These are phyloP conservation scores for Cynanchum wilfordii DNA, from an alignment of 257 asterid genomes.

Conservation along the genomic window DNA sequence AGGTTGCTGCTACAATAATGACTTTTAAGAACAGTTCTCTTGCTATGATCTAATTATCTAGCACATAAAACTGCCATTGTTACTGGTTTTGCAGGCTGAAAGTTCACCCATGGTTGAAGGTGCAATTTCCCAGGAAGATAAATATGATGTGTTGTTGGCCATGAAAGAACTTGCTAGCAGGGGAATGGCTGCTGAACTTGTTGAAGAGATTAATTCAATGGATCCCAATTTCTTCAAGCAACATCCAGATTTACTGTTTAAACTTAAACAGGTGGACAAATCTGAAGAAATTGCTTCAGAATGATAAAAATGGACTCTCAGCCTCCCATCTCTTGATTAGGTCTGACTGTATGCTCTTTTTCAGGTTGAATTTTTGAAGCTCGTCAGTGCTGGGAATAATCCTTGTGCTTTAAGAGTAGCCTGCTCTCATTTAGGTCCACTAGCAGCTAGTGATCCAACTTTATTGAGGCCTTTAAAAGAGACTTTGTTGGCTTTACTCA, in stretches of 20 bases:
- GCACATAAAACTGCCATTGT: background rate
- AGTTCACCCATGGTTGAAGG: constrained; percentile 32
- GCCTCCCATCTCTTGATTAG: background rate
- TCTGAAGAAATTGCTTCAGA: constrained; percentile 6
- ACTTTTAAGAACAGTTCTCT: constrained; percentile 16
- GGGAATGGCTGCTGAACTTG: constrained; percentile 88
- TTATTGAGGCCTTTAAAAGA: constrained; percentile 86
- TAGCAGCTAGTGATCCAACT: constrained; percentile 70
- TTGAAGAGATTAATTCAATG: constrained; percentile 69
- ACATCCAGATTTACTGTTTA: constrained; percentile 72
- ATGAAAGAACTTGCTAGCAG: constrained; percentile 71
- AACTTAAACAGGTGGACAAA: constrained; percentile 73
- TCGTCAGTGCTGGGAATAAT: constrained; percentile 65
- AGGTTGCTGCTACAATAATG: constrained; percentile 33
- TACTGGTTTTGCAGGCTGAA: constrained; percentile 49
- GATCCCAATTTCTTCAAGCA: constrained; percentile 70
- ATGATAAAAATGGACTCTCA: background rate
- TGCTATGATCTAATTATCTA: background rate
- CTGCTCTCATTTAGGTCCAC: constrained; percentile 83
- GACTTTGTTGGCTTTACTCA: constrained; percentile 73
- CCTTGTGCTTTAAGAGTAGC: constrained; percentile 81
- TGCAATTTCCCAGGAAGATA: constrained; percentile 41
- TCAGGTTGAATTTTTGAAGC: constrained; percentile 92
- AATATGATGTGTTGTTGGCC: constrained; percentile 47
- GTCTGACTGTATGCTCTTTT: background rate